Conservation (phyloP, 768 basidiomycete species). For the Podaxis sp. region DNA sequence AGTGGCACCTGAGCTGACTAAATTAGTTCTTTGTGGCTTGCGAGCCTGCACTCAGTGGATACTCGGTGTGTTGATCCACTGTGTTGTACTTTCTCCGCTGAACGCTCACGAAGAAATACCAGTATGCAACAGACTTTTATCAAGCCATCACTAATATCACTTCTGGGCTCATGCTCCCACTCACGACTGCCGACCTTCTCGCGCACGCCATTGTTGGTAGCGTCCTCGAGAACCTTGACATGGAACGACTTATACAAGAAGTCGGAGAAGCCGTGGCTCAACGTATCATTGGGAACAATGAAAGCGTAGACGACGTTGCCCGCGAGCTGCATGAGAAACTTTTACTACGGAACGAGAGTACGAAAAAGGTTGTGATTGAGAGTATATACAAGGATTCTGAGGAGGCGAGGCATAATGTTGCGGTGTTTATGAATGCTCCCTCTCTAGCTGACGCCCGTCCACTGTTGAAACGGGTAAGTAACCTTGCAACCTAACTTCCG, state of each 20-base stretch:
- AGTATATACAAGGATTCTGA: conserved; percentile 93
- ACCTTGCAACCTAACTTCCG: conserved; percentile 7
- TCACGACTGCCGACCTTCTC: conserved; percentile 92
- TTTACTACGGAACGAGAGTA: conserved; percentile 89
- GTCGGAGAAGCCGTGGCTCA: conserved; percentile 93
- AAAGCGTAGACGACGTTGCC: conserved; percentile 96
- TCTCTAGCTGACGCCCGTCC: conserved; percentile 73
- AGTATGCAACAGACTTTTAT: conserved; percentile 95
- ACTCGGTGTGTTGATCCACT: conserved; percentile 56
- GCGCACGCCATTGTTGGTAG: conserved; percentile 96
- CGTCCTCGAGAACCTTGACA: conserved; percentile 96
- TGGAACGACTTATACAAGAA: conserved; percentile 94
- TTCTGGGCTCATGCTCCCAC: conserved; percentile 92
- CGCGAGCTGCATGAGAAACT: conserved; percentile 91
- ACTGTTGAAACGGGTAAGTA: conserved; percentile 70
- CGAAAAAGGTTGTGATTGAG: conserved; percentile 94
- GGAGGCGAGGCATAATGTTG: conserved; percentile 87
- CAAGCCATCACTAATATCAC: conserved; percentile 91
- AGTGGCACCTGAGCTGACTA: conserved; percentile 13
- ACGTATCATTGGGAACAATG: conserved; percentile 88
- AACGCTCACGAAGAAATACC: conserved; percentile 15
- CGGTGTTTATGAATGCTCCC: conserved; percentile 74
- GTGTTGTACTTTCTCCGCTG: neutral
- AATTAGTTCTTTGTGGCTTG: conserved; percentile 97
- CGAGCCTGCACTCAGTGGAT: conserved; percentile 92